phyloP scores from a whole-genome alignment of 495 filamentous ascomycete genomes.

The Aspergillus bertholletiae region DNA sequence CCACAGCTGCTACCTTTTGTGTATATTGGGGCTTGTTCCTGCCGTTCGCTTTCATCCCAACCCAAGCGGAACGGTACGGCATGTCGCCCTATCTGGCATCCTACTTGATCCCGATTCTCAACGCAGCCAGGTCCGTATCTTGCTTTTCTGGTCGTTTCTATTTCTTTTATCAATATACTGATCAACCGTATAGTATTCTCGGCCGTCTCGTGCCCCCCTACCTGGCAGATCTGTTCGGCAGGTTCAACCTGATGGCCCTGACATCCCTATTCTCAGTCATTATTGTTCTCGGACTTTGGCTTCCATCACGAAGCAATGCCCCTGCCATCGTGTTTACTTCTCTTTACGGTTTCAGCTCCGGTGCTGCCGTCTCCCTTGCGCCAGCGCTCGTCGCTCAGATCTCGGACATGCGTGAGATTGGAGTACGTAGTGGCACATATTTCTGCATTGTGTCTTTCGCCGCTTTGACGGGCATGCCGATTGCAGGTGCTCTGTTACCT shows the following conservation, averaged over 20 bases:
- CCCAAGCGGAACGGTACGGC: slow-evolving; percentile 20
- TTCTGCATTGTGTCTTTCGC: slow-evolving; percentile 63
- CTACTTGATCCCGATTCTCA: slow-evolving; percentile 31
- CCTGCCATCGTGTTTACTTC: slow-evolving; percentile 63
- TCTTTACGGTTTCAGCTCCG: slow-evolving; percentile 70
- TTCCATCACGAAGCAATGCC: slow-evolving; percentile 56
- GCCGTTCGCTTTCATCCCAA: slow-evolving; percentile 29
- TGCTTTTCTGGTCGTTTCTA: slow-evolving; percentile 10
- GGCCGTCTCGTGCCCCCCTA: slow-evolving; percentile 74
- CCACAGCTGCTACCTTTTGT: slow-evolving; percentile 33
- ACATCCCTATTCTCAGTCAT: slow-evolving; percentile 58
- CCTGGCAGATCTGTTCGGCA: slow-evolving; percentile 66
- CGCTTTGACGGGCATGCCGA: slow-evolving; percentile 65
- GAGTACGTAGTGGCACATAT: slow-evolving; percentile 64
- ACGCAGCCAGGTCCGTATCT: slow-evolving; percentile 24
- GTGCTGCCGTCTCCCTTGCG: slow-evolving; percentile 64
- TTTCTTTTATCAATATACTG: slow-evolving; percentile 6
- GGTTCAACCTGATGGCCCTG: slow-evolving; percentile 69
- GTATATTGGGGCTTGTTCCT: slow-evolving; percentile 32
- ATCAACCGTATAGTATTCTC: slow-evolving; percentile 46
- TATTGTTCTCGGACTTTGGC: slow-evolving; percentile 66
- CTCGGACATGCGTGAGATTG: slow-evolving; percentile 68
- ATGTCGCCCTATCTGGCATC: slow-evolving; percentile 21
- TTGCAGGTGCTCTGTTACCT: slow-evolving; percentile 65
- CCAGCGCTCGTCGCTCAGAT: slow-evolving; percentile 64